Base-by-base conservation (phyloP, 2,329 filamentous ascomycete genomes). In the Shiraia sp. region DNA sequence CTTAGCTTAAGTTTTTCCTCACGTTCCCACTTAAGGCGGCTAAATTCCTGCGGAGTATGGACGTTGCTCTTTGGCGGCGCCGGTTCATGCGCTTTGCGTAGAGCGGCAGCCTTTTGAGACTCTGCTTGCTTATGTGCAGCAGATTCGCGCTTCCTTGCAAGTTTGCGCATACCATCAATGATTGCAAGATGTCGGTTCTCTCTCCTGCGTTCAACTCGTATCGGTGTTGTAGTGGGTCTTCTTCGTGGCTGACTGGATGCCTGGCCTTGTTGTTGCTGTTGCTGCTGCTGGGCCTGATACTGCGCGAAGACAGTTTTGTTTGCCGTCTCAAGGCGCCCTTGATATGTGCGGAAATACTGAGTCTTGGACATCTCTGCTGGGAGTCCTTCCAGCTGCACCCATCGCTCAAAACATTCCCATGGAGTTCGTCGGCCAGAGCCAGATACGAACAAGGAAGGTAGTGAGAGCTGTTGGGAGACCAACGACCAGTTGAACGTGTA, bases 351-450 rank as follows among this genome's bases (percentile, higher is more conserved):
- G 77, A 97, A 99, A 66, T 97, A 99, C 31, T 91, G 87, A 0
- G 90, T 96, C 72, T 96, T 96, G 13, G 87, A 85, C 86, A 97
- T 95, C 53, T 99, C 93, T 9, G 86, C 82, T 4, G 93, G 92
- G 26, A 96, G 76, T 1, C 91, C 90, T 71, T 97, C 93, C 10
- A 97, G 75, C 55, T 88, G 85, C 40, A 96, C 87, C 92, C 92
- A 99, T 30, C 93, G 82, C 70, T 99, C 93, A 59, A 99, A 99
- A 65, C 93, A 99, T 72, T 99, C 93, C 93, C 93, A 99, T 0
- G 92, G 90, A 2, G 92, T 97, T 33, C 93, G 82, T 48, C 93
- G 81, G 65, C 97, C 92, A 9, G 90, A 84, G 2, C 89, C 90
- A 14, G 91, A 92, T n/a, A 83, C 80, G 61, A 90, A 95, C 10